phyloP scores from a whole-genome alignment of 345 rosid genomes.

The Ricinus communis region DNA sequence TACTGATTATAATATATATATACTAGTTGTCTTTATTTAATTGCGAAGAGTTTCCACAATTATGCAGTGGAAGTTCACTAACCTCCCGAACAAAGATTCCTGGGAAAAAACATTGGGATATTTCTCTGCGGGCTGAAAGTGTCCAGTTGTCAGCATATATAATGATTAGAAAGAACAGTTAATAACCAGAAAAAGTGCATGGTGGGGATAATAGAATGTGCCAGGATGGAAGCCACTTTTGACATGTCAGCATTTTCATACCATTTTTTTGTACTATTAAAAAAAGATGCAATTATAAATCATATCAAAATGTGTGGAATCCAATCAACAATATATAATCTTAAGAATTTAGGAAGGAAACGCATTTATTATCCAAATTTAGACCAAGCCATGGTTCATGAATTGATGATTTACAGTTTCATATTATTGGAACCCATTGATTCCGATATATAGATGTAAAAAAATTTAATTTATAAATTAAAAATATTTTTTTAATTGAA shows the following conservation, averaged over 20 bases:
- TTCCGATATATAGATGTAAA: too few relatives aligned
- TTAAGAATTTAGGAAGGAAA: too few relatives aligned
- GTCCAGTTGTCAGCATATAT: constrained; percentile 9
- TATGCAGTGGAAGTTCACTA: constrained; percentile 14
- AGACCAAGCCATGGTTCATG: too few relatives aligned
- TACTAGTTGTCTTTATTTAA: too few relatives aligned
- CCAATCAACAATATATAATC: too few relatives aligned
- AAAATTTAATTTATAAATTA: too few relatives aligned
- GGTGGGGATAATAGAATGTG: background rate
- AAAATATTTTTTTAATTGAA: too few relatives aligned
- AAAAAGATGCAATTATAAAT: background rate
- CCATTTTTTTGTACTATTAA: background rate
- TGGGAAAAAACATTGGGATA: constrained; percentile 64
- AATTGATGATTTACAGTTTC: too few relatives aligned
- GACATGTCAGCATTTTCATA: background rate
- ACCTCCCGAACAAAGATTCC: constrained; percentile 75
- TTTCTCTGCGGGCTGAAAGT: constrained; percentile 80
- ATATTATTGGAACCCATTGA: too few relatives aligned
- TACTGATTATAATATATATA: too few relatives aligned
- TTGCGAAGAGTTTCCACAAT: too few relatives aligned
- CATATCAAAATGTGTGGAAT: background rate
- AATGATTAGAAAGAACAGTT: constrained; percentile 8
- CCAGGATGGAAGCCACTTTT: background rate
- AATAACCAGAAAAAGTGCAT: background rate
- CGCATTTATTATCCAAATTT: too few relatives aligned